Base-by-base conservation (phyloP, 345 rosid species). In the Salix koriyanagi region DNA sequence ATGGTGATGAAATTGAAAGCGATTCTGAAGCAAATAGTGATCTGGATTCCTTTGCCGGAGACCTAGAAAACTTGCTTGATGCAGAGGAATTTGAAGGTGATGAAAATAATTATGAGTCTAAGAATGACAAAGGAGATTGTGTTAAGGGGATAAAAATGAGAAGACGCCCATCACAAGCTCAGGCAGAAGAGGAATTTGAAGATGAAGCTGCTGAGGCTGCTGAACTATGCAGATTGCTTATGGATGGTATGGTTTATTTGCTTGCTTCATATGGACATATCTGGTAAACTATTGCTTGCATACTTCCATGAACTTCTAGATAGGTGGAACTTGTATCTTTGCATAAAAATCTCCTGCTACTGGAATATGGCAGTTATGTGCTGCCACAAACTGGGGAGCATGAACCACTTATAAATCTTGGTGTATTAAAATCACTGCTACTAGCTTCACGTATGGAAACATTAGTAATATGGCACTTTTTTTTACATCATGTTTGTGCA, bases 11-110 rank as follows among this genome's bases (percentile, higher is more conserved):
- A 77, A 89, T 85, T 83, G 96, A 87, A 76, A 93, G 99, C 28
- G 98, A 96, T 73, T 89, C 94, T 75, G 98, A 93, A 78, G 96
- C 97, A 46, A 91, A 92, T 72, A 96, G 99, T 86, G 99, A 95
- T 77, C 89, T 96, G 77, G 99, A 96, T 90, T 93, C 99, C 74
- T 96, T 96, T 87, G 99, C 98, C 25, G 98, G 98, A 42, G 99
- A 96, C 79, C 86, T 96, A 52, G 98, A 96, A 84, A 93, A 93
- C 85, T 85, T 96, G 87, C 99, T 93, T 85, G 98, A 96, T 84
- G 99, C 97, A 6, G 98, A 93, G 86, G 98, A 96, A 86, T 92
- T 70, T 80, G 97, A 90, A 67, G 97, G 93, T 75, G 92, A 91
- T 75, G 97, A 90, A 75, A 90, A 83, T 44, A 82, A 77, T 71